Conservation (phyloP, 192 early-diverging fungal species). For the Glomus cerebriforme region DNA sequence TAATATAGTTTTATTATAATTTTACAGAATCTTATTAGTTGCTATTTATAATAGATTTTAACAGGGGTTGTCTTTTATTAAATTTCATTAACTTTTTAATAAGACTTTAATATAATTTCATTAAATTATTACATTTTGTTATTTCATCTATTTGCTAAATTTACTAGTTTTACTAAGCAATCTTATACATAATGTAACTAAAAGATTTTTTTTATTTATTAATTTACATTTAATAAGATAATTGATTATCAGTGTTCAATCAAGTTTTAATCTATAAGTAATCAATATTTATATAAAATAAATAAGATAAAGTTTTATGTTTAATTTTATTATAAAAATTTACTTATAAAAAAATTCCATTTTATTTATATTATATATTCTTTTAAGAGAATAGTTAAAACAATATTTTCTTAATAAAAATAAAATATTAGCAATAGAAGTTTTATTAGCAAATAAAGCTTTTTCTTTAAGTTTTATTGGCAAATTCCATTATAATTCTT, state of each 20-base stretch:
- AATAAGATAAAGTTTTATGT: neutral
- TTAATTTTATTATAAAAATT: neutral
- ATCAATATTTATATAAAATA: too few relatives aligned
- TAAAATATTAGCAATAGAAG: neutral
- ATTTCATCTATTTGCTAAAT: too few relatives aligned
- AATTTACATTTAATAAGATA: neutral
- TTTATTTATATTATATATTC: conserved; percentile 32
- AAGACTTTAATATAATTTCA: too few relatives aligned
- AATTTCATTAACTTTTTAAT: too few relatives aligned
- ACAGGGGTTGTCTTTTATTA: too few relatives aligned
- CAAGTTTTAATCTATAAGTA: neutral
- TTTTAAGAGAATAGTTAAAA: conserved; percentile 19
- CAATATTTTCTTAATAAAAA: neutral
- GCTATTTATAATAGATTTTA: too few relatives aligned
- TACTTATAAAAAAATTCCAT: too few relatives aligned
- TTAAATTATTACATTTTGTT: too few relatives aligned
- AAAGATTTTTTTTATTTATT: conserved; percentile 7
- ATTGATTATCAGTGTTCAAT: neutral
- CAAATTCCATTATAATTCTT: conserved; percentile 18
- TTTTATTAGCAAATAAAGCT: conserved; percentile 8
- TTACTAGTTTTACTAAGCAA: too few relatives aligned
- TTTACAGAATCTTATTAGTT: too few relatives aligned
- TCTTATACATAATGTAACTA: neutral
- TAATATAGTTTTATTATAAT: too few relatives aligned
- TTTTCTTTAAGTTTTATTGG: conserved; percentile 22